Base-by-base conservation (phyloP, 1,139 yeast species). In the Taiozyma onychis region DNA sequence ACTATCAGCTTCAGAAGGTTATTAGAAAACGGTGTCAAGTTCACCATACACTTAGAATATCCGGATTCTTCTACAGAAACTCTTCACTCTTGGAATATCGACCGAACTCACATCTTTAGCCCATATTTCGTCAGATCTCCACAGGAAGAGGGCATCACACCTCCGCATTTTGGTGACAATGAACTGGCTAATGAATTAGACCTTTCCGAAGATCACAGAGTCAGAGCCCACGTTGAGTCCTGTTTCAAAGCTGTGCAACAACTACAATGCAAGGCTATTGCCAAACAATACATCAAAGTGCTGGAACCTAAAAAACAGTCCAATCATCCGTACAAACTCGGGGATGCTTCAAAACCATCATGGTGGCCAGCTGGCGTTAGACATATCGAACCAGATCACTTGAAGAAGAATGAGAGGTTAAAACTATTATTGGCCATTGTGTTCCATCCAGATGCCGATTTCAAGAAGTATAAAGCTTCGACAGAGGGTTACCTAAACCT, bases 361-460 rank as follows among this genome's bases (percentile, higher is more conserved):
- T 85, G 93, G 91, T 86, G 93, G 95, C 93, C 93, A 0, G 43
- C 43, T 0, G 50, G 57, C 18, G 78, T 83, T 0, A 71, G 79
- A 41, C 93, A 86, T 65, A 72, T 73, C 46, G 93, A 86, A 59
- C 93, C 93, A 0, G 93, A 86, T 63, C 90, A 86, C 66, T 69
- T 86, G 52, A 76, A 73, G 53, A 85, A 83, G 60, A 66, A 66
- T 2, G 83, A 81, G 54, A 67, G 95, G 51, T 63, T 83, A 21
- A 61, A 59, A 3, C 64, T 86, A 27, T 66, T 85, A 59, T 67
- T 75, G 21, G 60, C 69, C 24, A 72, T 85, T 22, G 54, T 76
- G 21, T 57, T 73, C 35, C 62, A 66, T 48, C 63, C 65, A 4
- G 43, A 54, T 1, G 61, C 69, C 41, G 54, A 62, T 41, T 54